These are phyloP conservation scores for Kluyveromyces lactis DNA, from an alignment of 805 yeast genomes.

Conservation along the genomic window DNA sequence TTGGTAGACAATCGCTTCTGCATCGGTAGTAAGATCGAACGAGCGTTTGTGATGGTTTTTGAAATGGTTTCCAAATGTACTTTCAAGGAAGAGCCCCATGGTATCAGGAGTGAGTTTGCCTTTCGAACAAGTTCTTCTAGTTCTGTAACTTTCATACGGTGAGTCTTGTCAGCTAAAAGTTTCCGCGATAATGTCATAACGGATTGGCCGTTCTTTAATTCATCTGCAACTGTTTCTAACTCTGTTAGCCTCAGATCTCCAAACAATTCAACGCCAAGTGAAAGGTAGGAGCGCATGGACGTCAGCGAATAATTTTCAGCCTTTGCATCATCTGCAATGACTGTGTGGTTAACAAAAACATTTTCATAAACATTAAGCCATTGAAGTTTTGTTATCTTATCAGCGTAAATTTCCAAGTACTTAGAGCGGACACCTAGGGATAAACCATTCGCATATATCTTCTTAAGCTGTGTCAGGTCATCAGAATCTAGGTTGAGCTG, in stretches of 20 bases:
- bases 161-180: constrained; percentile 11
- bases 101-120: too few relatives aligned
- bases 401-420: constrained; percentile 8
- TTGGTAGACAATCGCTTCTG: constrained; percentile 9
- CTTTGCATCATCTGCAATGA: constrained; percentile 4
- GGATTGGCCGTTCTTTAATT: constrained; percentile 14
- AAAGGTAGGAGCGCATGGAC: constrained; percentile 11
- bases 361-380: constrained; percentile 18
- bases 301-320: constrained; percentile 8
- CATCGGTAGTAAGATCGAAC: constrained; percentile 12
- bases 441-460: constrained; percentile 8
- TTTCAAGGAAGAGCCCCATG: too few relatives aligned
- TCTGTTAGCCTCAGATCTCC: constrained; percentile 13
- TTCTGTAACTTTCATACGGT: constrained; percentile 6
- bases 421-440: constrained; percentile 11
- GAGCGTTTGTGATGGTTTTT: constrained; percentile 8
- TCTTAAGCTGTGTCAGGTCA: constrained; percentile 6
- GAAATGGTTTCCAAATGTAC: constrained; percentile 10
- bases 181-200: constrained; percentile 8
- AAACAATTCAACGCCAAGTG: constrained; percentile 17
- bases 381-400: constrained; percentile 12
- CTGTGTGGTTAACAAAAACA: constrained; percentile 7
- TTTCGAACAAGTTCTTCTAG: constrained; percentile 5
- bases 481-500: constrained; percentile 4
- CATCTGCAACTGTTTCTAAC: constrained; percentile 13